Base-by-base conservation (phyloP, 108 stramenopile species). In the Mayamaea pseudoterrestris region DNA sequence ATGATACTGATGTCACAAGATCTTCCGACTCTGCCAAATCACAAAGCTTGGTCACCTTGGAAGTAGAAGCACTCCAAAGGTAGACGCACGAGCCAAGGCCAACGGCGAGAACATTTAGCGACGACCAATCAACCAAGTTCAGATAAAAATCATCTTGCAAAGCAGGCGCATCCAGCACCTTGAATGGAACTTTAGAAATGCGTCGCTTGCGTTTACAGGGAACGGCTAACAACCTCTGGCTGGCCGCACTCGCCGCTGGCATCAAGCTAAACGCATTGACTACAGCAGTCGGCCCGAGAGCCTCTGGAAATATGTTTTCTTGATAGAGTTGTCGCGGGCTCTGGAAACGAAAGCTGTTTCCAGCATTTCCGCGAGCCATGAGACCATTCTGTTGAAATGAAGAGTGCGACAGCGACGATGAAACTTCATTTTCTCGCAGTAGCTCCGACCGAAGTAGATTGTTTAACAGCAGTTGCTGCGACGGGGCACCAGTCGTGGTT, bases 61-160 rank as follows among this genome's bases (percentile, higher is more conserved):
- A 79, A 0, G 89, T 93, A 32, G 74, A 83, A 12, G 93, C 91
- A 55, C 79, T 83, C 96, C 96, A 93, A 2, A 93, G 72, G 55
- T 95, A 99, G 6, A 99, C 94, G 46, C 78, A 79, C 23, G 70
- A 57, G 6, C 92, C 92, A 20, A 99, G 69, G 5, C 93, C 98
- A n/a, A 97, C 98, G 0, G 98, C 96, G 29, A 99, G 58, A n/a
- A 97, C 90, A 58, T 99, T 94, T 30, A 66, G 73, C 1, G 88
- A 68, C 2, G 78, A 80, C 98, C 98, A 99, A 62, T 95, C 93
- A 16, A 99, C 94, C 5, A 99, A 65, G 50, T 96, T 96, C 37
- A 99, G 65, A 55, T 99, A 99, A 60, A 96, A 99, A 66, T 99
- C 98, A 66, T 99, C 98, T 63, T 87, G 84, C 13, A 99, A 73